Conservation (phyloP, 108 stramenopile species). For the Epithemia pelagica region DNA sequence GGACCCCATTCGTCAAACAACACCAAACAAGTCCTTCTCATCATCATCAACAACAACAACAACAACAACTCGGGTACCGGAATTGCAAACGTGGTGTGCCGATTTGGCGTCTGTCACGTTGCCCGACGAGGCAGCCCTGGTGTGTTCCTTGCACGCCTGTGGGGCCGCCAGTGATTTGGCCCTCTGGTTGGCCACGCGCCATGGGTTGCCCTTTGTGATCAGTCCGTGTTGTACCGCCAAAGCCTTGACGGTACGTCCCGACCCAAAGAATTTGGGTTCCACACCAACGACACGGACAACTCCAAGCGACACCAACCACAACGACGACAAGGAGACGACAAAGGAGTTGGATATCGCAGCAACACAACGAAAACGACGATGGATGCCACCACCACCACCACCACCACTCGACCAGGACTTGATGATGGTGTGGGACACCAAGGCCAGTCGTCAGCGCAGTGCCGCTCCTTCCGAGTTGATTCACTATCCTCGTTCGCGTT, state of each 20-base stretch:
- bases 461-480: conserved; percentile 35
- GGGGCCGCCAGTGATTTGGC: conserved; percentile 24
- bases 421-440: not conserved
- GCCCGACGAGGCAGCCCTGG: conserved; percentile 1
- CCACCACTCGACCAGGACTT: not conserved
- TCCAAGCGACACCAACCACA: not conserved
- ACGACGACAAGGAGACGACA: too few relatives aligned
- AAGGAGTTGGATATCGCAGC: too few relatives aligned
- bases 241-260: not conserved
- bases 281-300: not conserved
- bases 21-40: not conserved
- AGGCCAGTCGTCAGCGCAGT: conserved; percentile 25
- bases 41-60: not conserved
- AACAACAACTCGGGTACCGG: too few relatives aligned
- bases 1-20: not conserved
- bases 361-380: too few relatives aligned
- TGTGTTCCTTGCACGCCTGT: conserved; percentile 22
- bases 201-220: conserved; percentile 15
- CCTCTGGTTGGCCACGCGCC: conserved; percentile 3
- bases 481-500: conserved; percentile 25
- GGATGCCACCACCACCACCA: too few relatives aligned
- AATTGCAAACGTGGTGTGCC: conserved; percentile 6
- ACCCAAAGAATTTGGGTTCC: conserved; percentile 4
- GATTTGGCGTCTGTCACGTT: conserved; percentile 8
- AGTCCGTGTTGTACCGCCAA: conserved; percentile 26